These are phyloP conservation scores for Haplographium delicatum DNA, from an alignment of 495 filamentous ascomycete species.

Conservation along the genomic window DNA sequence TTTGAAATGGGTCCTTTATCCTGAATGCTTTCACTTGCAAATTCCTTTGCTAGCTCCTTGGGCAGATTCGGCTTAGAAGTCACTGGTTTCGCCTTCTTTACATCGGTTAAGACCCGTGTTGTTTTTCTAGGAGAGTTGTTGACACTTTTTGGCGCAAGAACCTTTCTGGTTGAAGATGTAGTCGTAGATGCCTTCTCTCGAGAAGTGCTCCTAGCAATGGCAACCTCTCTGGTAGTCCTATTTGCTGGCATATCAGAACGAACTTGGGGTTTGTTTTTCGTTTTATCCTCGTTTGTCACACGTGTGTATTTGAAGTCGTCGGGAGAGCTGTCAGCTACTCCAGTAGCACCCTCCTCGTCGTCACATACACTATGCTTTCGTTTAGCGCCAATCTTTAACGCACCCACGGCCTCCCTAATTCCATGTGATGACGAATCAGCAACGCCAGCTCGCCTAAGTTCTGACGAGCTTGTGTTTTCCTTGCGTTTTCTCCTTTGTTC, in stretches of 20 bases:
- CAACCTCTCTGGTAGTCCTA: slow-evolving; percentile 18
- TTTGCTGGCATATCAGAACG: slow-evolving; percentile 21
- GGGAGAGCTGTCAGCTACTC: slow-evolving; percentile 22
- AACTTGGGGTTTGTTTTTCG: neutral
- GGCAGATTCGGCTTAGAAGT: slow-evolving; percentile 15
- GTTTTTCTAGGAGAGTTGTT: slow-evolving; percentile 43
- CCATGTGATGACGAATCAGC: neutral
- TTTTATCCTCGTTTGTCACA: slow-evolving; percentile 11
- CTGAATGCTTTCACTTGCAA: no score
- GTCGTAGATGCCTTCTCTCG: slow-evolving; percentile 9
- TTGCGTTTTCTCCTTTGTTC: slow-evolving; percentile 47
- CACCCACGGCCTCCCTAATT: slow-evolving; percentile 1
- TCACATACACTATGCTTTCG: slow-evolving; percentile 55
- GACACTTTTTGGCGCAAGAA: slow-evolving; percentile 54
- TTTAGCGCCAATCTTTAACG: slow-evolving; percentile 50
- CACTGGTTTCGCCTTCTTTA: slow-evolving; percentile 13
- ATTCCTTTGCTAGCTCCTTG: slow-evolving; percentile 22
- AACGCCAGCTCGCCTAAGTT: slow-evolving; percentile 1
- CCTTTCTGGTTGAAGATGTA: slow-evolving; percentile 35
- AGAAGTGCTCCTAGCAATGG: slow-evolving; percentile 16
- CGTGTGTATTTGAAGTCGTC: slow-evolving; percentile 45
- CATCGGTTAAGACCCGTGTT: slow-evolving; percentile 19
- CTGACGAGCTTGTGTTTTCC: slow-evolving; percentile 32
- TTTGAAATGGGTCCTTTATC: no score
- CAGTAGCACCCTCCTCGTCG: slow-evolving; percentile 36